Base-by-base conservation (phyloP, 768 basidiomycete species). In the Melanogaster broomeanus region DNA sequence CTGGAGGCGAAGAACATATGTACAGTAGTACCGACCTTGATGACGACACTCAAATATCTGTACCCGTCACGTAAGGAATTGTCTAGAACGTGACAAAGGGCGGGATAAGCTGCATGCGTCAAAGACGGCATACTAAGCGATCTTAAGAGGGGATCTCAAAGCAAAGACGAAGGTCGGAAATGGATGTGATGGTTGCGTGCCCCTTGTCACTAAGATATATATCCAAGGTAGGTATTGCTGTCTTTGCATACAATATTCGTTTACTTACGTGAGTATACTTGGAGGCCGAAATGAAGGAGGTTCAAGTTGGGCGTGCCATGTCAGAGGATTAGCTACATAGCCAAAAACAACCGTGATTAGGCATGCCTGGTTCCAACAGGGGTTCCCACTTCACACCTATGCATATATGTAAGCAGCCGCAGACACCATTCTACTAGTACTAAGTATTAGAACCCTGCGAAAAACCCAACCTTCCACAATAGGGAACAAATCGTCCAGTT, bases 151-250 rank as follows among this genome's bases (percentile, higher is more conserved):
- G 4, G 79, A 76, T 40, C 67, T 89, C 56, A 88, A 88, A 65
- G 56, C 66, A 25, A 81, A 81, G 65, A 88, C 87, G 6, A 90
- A 89, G 64, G 81, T 76, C 6, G 85, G 85, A 4, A 82, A 82
- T 1, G 87, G 87, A 2, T 90, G 87, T 55, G 87, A 87, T 38
- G 88, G 87, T 40, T 89, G 87, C 60, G 69, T 86, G 49, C 87
- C 87, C 4, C 70, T 88, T 37, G 59, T 64, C 19, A 76, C 73
- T 22, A 72, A n/a, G n/a, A n/a, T n/a, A 58, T 51, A 69, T 73
- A 24, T 71, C 74, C 66, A 74, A 74, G 57, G 72, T 67, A 28
- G n/a, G n/a, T n/a, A 24, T 48, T 19, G 16, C 25, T 22, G n/a
- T 42, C 3, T 28, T 18, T 21, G 16, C 30, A 33, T 31, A 51